Evolutionary conservation across 176 grass and related monocot genomes (phyloP), one percentile per base, ranked within the genome.

Genomic region (Paspalum notatum): DNA sequence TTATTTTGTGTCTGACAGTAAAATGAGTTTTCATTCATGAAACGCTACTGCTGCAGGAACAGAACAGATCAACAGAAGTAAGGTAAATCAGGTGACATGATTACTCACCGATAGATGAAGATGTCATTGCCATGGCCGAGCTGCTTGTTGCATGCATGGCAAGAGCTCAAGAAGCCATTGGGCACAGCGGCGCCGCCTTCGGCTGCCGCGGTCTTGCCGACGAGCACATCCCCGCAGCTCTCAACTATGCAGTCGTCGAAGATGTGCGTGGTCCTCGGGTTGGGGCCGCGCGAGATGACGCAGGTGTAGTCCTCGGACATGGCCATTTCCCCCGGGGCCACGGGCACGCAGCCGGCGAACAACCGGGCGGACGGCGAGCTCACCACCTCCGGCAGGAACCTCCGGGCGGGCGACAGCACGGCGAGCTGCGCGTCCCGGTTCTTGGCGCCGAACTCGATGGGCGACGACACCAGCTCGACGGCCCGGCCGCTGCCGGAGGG

Each of bases 251-350:
- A 82, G 83, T 97, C 87, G 66, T 97, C 91, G 32, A 97, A 97
- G 65, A 97, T 97, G 88, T 97, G 94, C 14, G 75, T 90, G 50
- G 91, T 97, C 75, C 71, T 92, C 32, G 91, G 94, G 50, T 97
- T 97, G 4, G 91, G 91, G 1, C 94, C 94, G 51, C 93, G 94
- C 7, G 94, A 94, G 87, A 97, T 97, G 42, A 97, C 94, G 75
- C 94, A 97, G 50, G 94, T 97, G 76, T 97, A 97, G 62, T 97
- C 94, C 85, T 97, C 94, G 16, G 89, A 94, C 63, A 89, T 86
- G 12, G 90, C 94, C 72, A 85, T 77, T 70, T 94, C 85, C 5
- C 63, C 84, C 1, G 82, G 72, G 42, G 84, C 45, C 43, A 92
- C 62, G 61, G 87, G 77, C 53, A 93, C 70, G 69, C 88, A 83